Evolutionary conservation across 1,139 yeast species (phyloP), one percentile per base, ranked within the genome.

Genomic region (Saccharomyces pastorianus): DNA sequence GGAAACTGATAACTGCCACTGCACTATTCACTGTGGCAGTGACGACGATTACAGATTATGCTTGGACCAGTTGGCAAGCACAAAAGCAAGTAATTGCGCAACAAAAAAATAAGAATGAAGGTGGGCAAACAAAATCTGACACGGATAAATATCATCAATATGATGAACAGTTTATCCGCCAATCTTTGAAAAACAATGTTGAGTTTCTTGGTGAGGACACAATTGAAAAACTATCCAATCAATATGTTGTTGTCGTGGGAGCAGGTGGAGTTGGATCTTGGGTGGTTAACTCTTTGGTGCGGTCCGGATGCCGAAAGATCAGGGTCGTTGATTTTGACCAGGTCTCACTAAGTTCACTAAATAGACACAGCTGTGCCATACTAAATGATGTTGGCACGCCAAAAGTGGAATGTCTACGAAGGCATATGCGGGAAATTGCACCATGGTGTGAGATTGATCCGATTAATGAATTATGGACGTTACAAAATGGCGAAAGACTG

Each of bases 251-350:
- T 2, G 87, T 93, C 20, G 96, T 93, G 14, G 99, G 99, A 28
- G 95, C 93, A 7, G 99, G 99, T 52, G 99, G 99, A 50, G 99
- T 93, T 41, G 99, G 99, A 2, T 90, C 97, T 0, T 90, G 96
- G 95, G 96, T 86, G 8, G 86, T 90, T 6, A 86, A 96, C 2
- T 88, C 93, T 88, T 77, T 93, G 56, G 88, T 88, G 1, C 81
- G 99, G 63, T 87, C 96, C 6, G 99, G 99, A 8, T 85, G 91
- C 38, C 84, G 85, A 14, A 79, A 80, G 56, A 71, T 93, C 53
- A 79, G 91, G 62, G 78, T 93, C 58, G 83, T 93, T 56, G 99
- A 93, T 72, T 93, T 93, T 69, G 99, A 93, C 71, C 99, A 93
- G 72, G 97, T 93, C 41, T 84, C 96, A 0, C 76, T 93, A 56